Percentiles rank a stretch among this genome's conserved stretches.
Evolutionary conservation across 805 yeast species (phyloP).

Genomic region (Schizosaccharomyces japonicus): DNA sequence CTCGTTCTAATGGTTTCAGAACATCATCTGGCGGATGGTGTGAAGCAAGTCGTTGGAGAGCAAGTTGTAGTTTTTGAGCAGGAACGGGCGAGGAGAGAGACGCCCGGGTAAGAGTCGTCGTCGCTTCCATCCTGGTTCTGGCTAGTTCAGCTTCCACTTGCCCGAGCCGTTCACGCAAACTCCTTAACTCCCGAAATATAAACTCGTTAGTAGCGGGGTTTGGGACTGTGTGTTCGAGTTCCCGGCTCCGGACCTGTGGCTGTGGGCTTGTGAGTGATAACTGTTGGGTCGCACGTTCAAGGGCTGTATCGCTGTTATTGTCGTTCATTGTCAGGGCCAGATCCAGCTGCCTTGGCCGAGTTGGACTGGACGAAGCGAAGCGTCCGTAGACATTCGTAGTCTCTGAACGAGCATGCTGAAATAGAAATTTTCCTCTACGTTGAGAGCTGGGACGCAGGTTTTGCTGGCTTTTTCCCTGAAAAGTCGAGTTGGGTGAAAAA

Average conservation of each 20-base stretch:
- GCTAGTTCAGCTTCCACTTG: background rate
- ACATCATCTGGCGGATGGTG: background rate
- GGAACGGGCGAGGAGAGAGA: background rate
- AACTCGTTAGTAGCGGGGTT: background rate
- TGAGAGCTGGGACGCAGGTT: background rate
- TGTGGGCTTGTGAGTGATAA: background rate
- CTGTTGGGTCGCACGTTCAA: background rate
- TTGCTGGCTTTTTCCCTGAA: background rate
- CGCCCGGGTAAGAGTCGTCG: background rate
- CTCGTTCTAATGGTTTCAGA: background rate
- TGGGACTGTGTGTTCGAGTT: too few species aligned
- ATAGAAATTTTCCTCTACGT: too few species aligned
- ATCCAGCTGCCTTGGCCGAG: background rate
- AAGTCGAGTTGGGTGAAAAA: background rate
- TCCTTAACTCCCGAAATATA: background rate
- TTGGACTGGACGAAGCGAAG: background rate
- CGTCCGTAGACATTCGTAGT: too few species aligned
- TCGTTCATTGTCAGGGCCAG: background rate
- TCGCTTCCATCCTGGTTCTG: background rate
- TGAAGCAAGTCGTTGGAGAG: background rate
- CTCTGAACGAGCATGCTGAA: too few species aligned
- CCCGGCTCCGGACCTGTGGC: background rate
- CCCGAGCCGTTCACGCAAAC: background rate
- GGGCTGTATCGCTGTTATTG: background rate
- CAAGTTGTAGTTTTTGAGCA: background rate